Evolutionary conservation across 768 basidiomycete genomes (phyloP).

Genomic region (Agrocybe chaxingu): DNA sequence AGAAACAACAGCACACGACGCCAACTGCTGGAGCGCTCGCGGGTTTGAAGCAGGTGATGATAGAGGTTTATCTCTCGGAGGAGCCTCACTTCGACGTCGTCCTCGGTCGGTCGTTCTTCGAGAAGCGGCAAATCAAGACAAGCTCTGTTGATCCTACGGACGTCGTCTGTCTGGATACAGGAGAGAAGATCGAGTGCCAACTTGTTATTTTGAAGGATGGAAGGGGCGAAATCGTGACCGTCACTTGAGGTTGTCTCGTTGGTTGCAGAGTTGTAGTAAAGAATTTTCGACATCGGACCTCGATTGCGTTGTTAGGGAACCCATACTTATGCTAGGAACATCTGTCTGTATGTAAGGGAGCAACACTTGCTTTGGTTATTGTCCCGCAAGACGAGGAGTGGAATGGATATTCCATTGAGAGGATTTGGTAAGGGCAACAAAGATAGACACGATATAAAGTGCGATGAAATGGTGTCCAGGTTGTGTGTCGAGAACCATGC

Average conservation of each 20-base stretch:
- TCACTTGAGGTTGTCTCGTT: slow-evolving; percentile 49
- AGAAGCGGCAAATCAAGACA: slow-evolving; percentile 77
- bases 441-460: background rate
- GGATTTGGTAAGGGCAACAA: too few relatives aligned
- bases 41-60: slow-evolving; percentile 33
- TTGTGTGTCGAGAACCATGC: background rate
- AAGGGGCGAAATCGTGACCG: slow-evolving; percentile 84
- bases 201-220: slow-evolving; percentile 91
- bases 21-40: slow-evolving; percentile 14
- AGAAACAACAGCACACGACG: slow-evolving; percentile 7
- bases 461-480: background rate
- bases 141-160: slow-evolving; percentile 84
- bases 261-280: background rate
- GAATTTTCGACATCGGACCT: background rate
- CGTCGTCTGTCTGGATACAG: slow-evolving; percentile 88
- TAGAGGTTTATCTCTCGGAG: slow-evolving; percentile 85
- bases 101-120: slow-evolving; percentile 82
- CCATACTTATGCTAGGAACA: too few relatives aligned
- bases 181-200: slow-evolving; percentile 90
- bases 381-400: too few relatives aligned
- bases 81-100: slow-evolving; percentile 96
- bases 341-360: too few relatives aligned
- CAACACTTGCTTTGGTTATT: too few relatives aligned
- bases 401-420: too few relatives aligned
- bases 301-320: slow-evolving; percentile 9